phyloP scores from a whole-genome alignment of 2,329 filamentous ascomycete genomes.

The Aspergillus sp. region DNA sequence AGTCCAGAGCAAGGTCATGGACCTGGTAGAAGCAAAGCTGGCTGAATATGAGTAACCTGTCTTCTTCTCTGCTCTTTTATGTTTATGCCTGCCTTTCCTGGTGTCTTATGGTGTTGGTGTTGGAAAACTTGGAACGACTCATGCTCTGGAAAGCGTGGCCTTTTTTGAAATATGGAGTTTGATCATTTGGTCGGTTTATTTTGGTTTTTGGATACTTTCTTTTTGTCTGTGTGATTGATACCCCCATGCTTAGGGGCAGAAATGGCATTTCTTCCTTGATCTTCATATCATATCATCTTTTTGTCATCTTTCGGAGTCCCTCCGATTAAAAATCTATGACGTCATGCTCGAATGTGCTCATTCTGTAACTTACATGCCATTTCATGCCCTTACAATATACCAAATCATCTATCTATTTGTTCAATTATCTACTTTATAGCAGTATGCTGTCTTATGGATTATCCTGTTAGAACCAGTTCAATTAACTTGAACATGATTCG shows the following conservation, averaged over 20 bases:
- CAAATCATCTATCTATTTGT: too few species aligned
- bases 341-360: too few species aligned
- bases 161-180: not conserved
- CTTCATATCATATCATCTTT: not conserved
- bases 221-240: conserved; percentile 1
- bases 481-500: too few species aligned
- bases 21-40: conserved; percentile 54
- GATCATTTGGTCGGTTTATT: not conserved
- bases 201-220: not conserved
- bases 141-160: not conserved
- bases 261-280: not conserved
- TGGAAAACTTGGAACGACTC: not conserved
- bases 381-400: too few species aligned
- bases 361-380: too few species aligned
- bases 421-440: too few species aligned
- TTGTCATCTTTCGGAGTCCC: too few species aligned
- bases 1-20: conserved; percentile 58
- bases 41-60: conserved; percentile 33
- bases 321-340: too few species aligned
- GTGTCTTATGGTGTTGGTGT: conserved; percentile 11
- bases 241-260: conserved; percentile 5
- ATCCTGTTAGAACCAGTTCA: too few species aligned
- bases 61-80: not conserved
- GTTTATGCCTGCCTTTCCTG: conserved; percentile 7
- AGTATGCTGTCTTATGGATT: too few species aligned